These are phyloP conservation scores for Syncephalastrum sp. DNA, from an alignment of 371 early-diverging fungal genomes.

Conservation along the genomic window DNA sequence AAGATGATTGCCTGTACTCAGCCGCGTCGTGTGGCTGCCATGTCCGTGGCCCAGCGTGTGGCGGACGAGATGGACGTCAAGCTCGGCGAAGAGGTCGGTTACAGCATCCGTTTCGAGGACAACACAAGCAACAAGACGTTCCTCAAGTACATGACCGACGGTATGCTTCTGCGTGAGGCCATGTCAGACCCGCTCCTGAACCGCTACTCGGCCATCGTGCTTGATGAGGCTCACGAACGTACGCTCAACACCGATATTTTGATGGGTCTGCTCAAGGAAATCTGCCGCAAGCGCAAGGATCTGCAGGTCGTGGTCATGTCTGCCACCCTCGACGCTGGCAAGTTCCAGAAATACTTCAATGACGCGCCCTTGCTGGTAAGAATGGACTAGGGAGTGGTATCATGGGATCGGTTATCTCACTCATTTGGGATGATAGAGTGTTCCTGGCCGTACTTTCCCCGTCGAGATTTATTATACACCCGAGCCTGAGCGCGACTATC, in stretches of 20 bases:
- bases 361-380: constrained; percentile 63
- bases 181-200: constrained; percentile 89
- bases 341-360: constrained; percentile 85
- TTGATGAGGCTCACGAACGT: constrained; percentile 99
- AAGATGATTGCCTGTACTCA: constrained; percentile 97
- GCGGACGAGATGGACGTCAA: constrained; percentile 91
- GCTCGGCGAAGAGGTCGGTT: constrained; percentile 92
- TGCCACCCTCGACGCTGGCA: constrained; percentile 89
- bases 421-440: constrained; percentile 30
- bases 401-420: neutral
- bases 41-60: constrained; percentile 96
- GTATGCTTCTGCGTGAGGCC: constrained; percentile 97
- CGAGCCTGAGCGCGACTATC: constrained; percentile 85
- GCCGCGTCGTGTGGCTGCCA: constrained; percentile 98
- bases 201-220: constrained; percentile 89
- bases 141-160: constrained; percentile 98
- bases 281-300: constrained; percentile 61
- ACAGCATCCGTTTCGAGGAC: constrained; percentile 97
- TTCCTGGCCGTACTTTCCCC: constrained; percentile 90
- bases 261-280: constrained; percentile 91
- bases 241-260: constrained; percentile 95
- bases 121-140: constrained; percentile 78
- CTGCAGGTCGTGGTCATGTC: constrained; percentile 89
- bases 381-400: neutral
- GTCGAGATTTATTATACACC: constrained; percentile 91